phyloP scores from a whole-genome alignment of 305 asterid genomes.

The Nicotiana rustica region DNA sequence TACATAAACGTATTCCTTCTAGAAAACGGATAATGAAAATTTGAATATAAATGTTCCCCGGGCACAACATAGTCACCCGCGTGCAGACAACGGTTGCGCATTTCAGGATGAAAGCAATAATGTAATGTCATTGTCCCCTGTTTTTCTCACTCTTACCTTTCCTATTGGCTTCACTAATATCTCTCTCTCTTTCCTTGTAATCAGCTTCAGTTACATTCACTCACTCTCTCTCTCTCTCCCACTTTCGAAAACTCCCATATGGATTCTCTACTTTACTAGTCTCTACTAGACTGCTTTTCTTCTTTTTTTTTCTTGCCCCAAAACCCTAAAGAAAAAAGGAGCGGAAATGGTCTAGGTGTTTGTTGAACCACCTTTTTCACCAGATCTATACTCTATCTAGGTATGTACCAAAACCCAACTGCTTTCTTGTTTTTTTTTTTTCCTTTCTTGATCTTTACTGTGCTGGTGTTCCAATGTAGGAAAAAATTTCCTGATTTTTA shows the following conservation, averaged over 20 bases:
- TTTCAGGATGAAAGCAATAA: conserved; percentile 15
- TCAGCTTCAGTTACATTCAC: conserved; percentile 28
- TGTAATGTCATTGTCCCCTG: background rate
- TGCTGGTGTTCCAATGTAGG: background rate
- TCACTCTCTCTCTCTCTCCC: conserved; percentile 21
- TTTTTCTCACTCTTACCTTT: conserved; percentile 6
- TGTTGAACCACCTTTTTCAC: conserved; percentile 18
- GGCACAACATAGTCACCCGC: background rate
- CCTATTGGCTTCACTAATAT: background rate
- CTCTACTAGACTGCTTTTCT: background rate
- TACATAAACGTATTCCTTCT: background rate
- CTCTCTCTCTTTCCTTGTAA: background rate
- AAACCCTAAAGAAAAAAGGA: conserved; percentile 36
- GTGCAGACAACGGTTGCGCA: conserved; percentile 32
- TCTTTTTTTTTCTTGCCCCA: background rate
- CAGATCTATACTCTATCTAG: conserved; percentile 31
- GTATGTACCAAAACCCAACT: background rate
- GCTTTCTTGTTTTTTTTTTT: background rate
- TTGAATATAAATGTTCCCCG: background rate
- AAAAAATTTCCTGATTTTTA: background rate
- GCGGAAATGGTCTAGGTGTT: conserved; percentile 9
- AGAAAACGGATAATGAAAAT: conserved; percentile 1
- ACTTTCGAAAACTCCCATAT: conserved; percentile 29
- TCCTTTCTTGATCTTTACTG: background rate
- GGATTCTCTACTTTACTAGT: conserved; percentile 28